These are phyloP conservation scores for Capillidium rhysosporum DNA, from an alignment of 371 early-diverging fungal species.

Conservation along the genomic window DNA sequence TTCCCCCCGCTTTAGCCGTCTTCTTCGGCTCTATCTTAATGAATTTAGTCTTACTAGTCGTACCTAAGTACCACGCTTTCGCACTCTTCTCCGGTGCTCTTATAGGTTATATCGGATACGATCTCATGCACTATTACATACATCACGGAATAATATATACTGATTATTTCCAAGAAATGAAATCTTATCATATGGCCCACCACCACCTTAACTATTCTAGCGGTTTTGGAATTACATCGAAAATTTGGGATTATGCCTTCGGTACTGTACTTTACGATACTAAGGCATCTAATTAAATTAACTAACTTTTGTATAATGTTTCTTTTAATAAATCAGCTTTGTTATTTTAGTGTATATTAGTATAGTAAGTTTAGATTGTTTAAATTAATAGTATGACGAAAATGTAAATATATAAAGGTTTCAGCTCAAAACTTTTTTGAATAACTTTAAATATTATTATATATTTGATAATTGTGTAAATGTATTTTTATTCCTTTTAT, in stretches of 20 bases:
- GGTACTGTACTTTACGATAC: constrained; percentile 24
- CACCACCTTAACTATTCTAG: constrained; percentile 74
- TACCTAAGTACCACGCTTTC: constrained; percentile 24
- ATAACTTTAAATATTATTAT: too few relatives aligned
- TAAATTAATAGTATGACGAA: too few relatives aligned
- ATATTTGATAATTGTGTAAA: too few relatives aligned
- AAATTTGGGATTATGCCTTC: constrained; percentile 79
- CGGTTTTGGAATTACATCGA: constrained; percentile 86
- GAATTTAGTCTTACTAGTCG: constrained; percentile 22
- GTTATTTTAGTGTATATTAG: too few relatives aligned
- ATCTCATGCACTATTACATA: constrained; percentile 80
- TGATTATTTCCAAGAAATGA: constrained; percentile 59
- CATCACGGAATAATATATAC: constrained; percentile 69
- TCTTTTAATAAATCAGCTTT: too few relatives aligned
- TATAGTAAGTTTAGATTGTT: too few relatives aligned
- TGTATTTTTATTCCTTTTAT: too few relatives aligned
- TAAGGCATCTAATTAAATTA: too few relatives aligned
- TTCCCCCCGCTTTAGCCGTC: constrained; percentile 80
- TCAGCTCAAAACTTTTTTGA: too few relatives aligned
- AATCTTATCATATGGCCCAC: constrained; percentile 84
- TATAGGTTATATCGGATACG: constrained; percentile 74
- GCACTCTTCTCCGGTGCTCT: constrained; percentile 55
- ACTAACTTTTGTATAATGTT: too few relatives aligned
- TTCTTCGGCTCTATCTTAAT: constrained; percentile 37
- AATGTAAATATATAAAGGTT: too few relatives aligned